These are phyloP conservation scores for Penicillium sp. DNA, from an alignment of 2,329 filamentous ascomycete species.

Conservation along the genomic window DNA sequence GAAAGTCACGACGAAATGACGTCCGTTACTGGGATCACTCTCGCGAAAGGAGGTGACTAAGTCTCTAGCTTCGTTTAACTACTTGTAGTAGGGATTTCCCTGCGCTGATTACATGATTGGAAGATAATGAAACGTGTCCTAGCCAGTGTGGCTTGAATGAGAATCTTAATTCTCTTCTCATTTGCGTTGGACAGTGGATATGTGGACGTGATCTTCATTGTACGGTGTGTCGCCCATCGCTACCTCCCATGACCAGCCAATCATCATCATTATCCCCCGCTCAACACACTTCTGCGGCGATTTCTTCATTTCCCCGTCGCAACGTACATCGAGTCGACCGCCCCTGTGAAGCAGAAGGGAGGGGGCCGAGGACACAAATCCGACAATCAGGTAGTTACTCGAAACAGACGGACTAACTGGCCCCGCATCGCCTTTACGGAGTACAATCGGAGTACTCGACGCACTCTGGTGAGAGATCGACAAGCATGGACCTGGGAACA, in stretches of 20 bases:
- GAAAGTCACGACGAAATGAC: not conserved
- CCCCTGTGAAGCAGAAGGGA: conserved; percentile 6
- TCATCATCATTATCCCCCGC: not conserved
- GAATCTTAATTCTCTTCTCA: not conserved
- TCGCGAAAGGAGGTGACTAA: conserved; percentile 6
- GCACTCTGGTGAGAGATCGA: conserved; percentile 24
- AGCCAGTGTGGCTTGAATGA: conserved; percentile 14
- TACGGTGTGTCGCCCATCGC: conserved; percentile 10
- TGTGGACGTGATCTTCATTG: conserved; percentile 22
- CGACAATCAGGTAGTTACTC: not conserved
- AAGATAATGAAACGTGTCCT: conserved; percentile 19
- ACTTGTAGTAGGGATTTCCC: not conserved
- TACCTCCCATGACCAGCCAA: not conserved
- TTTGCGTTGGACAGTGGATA: not conserved
- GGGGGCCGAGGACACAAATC: conserved; percentile 11
- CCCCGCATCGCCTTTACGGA: conserved; percentile 15
- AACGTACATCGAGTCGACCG: conserved; percentile 6
- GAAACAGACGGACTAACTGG: conserved; percentile 1
- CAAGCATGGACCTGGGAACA: conserved; percentile 7
- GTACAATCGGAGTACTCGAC: conserved; percentile 7
- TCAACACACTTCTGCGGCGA: not conserved
- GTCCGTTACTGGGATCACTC: not conserved
- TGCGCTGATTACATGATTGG: not conserved
- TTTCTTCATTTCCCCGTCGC: not conserved
- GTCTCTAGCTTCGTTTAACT: not conserved